phyloP scores from a whole-genome alignment of 192 early-diverging fungal species.

The Umbelopsis ramanniana region DNA sequence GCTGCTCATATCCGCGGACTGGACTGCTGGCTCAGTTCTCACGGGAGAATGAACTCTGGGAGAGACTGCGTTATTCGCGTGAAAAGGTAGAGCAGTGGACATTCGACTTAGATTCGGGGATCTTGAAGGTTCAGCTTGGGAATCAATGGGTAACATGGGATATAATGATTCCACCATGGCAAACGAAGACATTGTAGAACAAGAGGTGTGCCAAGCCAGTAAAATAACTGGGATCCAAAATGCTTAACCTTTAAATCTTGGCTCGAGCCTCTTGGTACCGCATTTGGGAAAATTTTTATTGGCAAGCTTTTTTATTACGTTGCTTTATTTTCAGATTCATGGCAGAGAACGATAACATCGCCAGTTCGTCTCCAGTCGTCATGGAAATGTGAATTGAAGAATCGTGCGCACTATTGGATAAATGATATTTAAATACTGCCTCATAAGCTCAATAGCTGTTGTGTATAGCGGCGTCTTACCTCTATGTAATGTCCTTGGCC shows the following conservation, averaged over 20 bases:
- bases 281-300: not conserved
- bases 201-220: conserved; percentile 6
- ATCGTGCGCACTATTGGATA: conserved; percentile 65
- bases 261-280: not conserved
- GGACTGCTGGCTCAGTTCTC: not conserved
- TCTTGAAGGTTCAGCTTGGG: not conserved
- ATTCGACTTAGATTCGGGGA: not conserved
- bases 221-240: not conserved
- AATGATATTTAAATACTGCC: not conserved
- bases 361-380: conserved; percentile 79
- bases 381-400: conserved; percentile 93
- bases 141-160: conserved; percentile 11
- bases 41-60: not conserved
- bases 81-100: not conserved
- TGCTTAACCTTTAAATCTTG: not conserved
- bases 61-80: not conserved
- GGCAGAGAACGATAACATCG: conserved; percentile 81
- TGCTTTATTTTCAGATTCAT: conserved; percentile 18
- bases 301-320: not conserved
- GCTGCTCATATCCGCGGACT: conserved; percentile 17
- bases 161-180: conserved; percentile 9
- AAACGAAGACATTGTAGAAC: not conserved
- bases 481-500: not conserved
- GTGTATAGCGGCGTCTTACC: not conserved
- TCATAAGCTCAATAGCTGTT: too few relatives aligned